A percentile compares a stretch with the other conserved stretches of the same genome.
phyloP scores from a whole-genome alignment of 352 stramenopile genomes.

The Pythium plurisporium region DNA sequence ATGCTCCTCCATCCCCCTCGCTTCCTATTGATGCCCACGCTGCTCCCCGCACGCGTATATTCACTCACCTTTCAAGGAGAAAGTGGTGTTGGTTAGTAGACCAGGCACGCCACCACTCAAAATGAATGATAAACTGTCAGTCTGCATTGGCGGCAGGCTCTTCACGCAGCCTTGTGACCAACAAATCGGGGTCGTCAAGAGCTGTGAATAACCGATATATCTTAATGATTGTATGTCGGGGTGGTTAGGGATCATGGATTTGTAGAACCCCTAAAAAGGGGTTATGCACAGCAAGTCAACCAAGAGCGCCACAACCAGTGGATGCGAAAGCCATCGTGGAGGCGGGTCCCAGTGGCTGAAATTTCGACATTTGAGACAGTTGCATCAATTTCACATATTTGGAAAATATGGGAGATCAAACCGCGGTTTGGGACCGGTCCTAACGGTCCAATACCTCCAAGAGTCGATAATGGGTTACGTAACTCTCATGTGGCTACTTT shows the following conservation, averaged over 20 bases:
- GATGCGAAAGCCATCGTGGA: conserved; percentile 17
- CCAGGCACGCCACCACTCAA: conserved; percentile 66
- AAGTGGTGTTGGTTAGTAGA: conserved; percentile 56
- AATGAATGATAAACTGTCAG: conserved; percentile 32
- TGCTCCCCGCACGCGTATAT: conserved; percentile 8
- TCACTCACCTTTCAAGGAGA: conserved; percentile 31
- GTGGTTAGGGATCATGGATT: conserved; percentile 13
- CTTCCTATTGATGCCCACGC: no score
- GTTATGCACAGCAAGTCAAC: neutral
- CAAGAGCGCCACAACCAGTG: conserved; percentile 26
- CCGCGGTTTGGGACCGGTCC: conserved; percentile 13
- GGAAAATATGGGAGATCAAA: neutral
- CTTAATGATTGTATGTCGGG: conserved; percentile 3
- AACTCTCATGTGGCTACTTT: neutral
- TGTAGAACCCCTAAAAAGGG: conserved; percentile 5
- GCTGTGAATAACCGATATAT: neutral
- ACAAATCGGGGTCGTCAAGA: conserved; percentile 12
- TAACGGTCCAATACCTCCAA: conserved; percentile 8
- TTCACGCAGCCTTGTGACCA: neutral
- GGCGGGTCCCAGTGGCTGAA: neutral
- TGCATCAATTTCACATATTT: conserved; percentile 2
- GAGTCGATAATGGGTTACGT: neutral
- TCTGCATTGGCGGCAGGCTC: conserved; percentile 5
- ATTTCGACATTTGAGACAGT: neutral
- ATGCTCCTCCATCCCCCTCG: neutral